Evolutionary conservation across 108 stramenopile genomes (phyloP).

Genomic region (Nannochloropsis oceanica): DNA sequence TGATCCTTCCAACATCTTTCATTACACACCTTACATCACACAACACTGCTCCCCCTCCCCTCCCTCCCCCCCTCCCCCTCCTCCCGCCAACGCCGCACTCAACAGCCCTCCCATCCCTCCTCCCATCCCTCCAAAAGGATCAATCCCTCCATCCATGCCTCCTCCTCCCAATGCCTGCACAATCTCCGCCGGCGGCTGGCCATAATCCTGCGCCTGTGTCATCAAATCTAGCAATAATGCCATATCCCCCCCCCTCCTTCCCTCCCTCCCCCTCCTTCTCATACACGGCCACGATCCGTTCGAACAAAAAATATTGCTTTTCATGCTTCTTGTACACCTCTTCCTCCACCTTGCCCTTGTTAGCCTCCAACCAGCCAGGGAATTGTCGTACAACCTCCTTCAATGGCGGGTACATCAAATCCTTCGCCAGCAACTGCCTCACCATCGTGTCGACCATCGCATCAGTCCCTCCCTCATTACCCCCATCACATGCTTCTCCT

Average conservation of each 20-base stretch:
- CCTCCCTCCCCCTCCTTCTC: constrained; percentile 53
- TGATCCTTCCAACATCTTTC: no score
- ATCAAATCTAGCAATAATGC: neutral
- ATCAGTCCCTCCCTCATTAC: constrained; percentile 29
- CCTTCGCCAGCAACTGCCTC: constrained; percentile 62
- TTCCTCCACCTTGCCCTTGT: constrained; percentile 34
- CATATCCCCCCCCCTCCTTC: neutral
- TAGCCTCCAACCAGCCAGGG: constrained; percentile 61
- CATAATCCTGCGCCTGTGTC: constrained; percentile 40
- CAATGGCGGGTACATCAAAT: constrained; percentile 84
- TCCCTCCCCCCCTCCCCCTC: no score
- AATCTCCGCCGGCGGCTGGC: constrained; percentile 80
- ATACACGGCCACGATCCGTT: constrained; percentile 60
- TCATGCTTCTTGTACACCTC: constrained; percentile 48
- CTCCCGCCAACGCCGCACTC: neutral
- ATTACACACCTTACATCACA: neutral
- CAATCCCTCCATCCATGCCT: neutral
- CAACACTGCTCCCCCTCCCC: neutral
- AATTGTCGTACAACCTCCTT: constrained; percentile 49
- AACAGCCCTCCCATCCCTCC: neutral
- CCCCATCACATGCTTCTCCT: neutral
- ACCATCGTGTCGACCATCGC: constrained; percentile 68
- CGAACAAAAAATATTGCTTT: constrained; percentile 66
- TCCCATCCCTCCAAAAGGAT: neutral
- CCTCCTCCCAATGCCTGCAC: constrained; percentile 54